Percentiles rank a stretch among this genome's conserved stretches.
Evolutionary conservation across 352 stramenopile genomes (phyloP).

Genomic region (Phytophthora pisi): DNA sequence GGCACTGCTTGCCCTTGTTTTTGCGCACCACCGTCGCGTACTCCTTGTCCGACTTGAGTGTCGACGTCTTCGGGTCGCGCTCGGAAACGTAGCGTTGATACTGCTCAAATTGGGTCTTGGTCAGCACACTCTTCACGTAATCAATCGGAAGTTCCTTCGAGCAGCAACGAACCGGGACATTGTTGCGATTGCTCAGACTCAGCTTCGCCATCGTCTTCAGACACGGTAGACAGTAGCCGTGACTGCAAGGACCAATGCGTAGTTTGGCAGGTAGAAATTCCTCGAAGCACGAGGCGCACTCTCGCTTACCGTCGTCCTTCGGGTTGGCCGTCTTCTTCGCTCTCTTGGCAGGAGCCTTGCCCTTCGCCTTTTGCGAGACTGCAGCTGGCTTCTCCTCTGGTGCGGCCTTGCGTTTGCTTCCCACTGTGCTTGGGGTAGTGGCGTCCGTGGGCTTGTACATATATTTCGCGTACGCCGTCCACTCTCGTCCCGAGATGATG

Average conservation of each 20-base stretch:
- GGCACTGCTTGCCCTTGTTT: slow-evolving; percentile 58
- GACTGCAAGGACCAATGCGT: slow-evolving; percentile 31
- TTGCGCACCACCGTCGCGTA: slow-evolving; percentile 46
- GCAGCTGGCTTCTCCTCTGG: background rate
- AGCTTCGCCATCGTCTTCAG: slow-evolving; percentile 39
- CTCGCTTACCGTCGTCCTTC: slow-evolving; percentile 4
- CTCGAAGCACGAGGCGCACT: slow-evolving; percentile 39
- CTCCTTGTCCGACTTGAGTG: slow-evolving; percentile 53
- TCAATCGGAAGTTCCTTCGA: slow-evolving; percentile 46
- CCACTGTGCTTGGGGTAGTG: slow-evolving; percentile 2
- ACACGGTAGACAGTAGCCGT: slow-evolving; percentile 51
- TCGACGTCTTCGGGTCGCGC: slow-evolving; percentile 36
- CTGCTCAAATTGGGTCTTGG: slow-evolving; percentile 10
- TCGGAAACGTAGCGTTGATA: slow-evolving; percentile 53
- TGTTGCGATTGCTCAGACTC: slow-evolving; percentile 37
- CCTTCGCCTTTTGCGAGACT: slow-evolving; percentile 13
- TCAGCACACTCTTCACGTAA: slow-evolving; percentile 31
- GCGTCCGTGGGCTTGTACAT: slow-evolving; percentile 18
- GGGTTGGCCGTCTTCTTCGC: slow-evolving; percentile 1
- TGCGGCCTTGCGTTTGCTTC: slow-evolving; percentile 27
- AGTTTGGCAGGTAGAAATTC: slow-evolving; percentile 11
- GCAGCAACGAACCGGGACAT: slow-evolving; percentile 50
- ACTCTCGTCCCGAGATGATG: slow-evolving; percentile 29
- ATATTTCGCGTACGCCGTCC: slow-evolving; percentile 39
- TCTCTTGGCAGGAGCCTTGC: slow-evolving; percentile 14